Percentiles rank a stretch among this genome's conserved stretches.
These are phyloP conservation scores for Fusarium humuli DNA, from an alignment of 2,329 filamentous ascomycete species.

Conservation along the genomic window DNA sequence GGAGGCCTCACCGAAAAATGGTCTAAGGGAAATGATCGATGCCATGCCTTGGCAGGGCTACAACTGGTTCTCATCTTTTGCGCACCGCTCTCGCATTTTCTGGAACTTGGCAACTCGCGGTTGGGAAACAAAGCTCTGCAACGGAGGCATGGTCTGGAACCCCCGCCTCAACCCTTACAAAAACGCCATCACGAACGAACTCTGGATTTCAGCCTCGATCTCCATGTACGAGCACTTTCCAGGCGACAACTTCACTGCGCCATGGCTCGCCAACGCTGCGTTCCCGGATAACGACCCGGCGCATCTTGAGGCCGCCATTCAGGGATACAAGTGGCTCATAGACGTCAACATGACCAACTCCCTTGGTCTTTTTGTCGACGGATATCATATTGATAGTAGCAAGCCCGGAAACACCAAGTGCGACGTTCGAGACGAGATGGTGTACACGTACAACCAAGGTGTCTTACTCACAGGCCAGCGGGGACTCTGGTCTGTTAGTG, in stretches of 20 bases:
- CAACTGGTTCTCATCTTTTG: constrained; percentile 80
- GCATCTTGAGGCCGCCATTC: constrained; percentile 78
- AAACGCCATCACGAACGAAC: constrained; percentile 94
- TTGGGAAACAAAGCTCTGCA: constrained; percentile 85
- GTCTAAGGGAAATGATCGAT: constrained; percentile 50
- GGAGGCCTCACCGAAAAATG: constrained; percentile 29
- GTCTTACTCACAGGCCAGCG: constrained; percentile 86
- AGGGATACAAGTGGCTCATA: constrained; percentile 84
- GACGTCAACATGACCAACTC: constrained; percentile 83
- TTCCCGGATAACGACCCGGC: constrained; percentile 63
- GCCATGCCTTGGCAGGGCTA: constrained; percentile 77
- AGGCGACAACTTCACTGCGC: constrained; percentile 78
- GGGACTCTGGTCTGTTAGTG: constrained; percentile 83
- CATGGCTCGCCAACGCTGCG: constrained; percentile 61
- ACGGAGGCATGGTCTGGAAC: constrained; percentile 93
- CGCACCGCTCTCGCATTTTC: constrained; percentile 85
- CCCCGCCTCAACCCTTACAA: constrained; percentile 86
- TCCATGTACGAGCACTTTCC: constrained; percentile 92
- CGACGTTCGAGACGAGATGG: constrained; percentile 85
- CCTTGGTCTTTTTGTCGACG: constrained; percentile 83
- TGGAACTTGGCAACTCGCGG: constrained; percentile 83
- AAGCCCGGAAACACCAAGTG: constrained; percentile 77
- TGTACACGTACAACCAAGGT: constrained; percentile 97
- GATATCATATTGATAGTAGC: constrained; percentile 80
- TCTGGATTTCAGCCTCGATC: constrained; percentile 86